A percentile compares a stretch with the other conserved stretches of the same genome.
Evolutionary conservation across 331 rosid species (phyloP).

Genomic region (Stylosanthes scabra): DNA sequence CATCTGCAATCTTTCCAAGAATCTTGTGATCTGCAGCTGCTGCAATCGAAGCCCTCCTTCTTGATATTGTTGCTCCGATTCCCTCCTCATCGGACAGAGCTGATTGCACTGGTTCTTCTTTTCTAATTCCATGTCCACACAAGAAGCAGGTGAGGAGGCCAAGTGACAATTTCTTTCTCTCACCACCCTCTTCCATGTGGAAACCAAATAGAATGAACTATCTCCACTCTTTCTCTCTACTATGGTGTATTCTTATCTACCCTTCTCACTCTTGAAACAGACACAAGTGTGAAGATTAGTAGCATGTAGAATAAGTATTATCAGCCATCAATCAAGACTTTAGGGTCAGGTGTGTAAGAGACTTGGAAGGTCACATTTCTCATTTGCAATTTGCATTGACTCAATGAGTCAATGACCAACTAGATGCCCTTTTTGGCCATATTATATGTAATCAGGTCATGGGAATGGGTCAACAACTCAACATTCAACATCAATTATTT

Average conservation of each 20-base stretch:
- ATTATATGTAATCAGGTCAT: neutral
- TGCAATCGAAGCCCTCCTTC: neutral
- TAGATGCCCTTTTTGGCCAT: neutral
- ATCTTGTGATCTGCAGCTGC: slow-evolving; percentile 3
- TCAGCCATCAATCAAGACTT: neutral
- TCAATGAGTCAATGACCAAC: neutral
- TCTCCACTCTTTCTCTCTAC: neutral
- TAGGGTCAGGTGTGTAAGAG: neutral
- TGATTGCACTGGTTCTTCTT: slow-evolving; percentile 9
- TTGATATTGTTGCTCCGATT: neutral
- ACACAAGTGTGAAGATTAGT: neutral
- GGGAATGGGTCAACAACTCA: neutral
- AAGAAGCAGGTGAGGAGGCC: slow-evolving; percentile 18
- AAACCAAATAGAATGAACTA: neutral
- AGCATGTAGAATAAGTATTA: neutral
- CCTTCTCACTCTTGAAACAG: neutral
- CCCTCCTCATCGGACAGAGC: neutral
- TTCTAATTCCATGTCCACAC: neutral
- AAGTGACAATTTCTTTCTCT: slow-evolving; percentile 12
- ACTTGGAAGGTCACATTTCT: neutral
- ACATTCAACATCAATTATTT: too few species aligned
- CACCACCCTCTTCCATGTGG: neutral
- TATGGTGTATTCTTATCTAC: neutral
- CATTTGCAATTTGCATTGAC: too few species aligned
- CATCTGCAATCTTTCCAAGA: slow-evolving; percentile 24